Percentiles rank a stretch among this genome's conserved stretches.
Evolutionary conservation across 2,329 filamentous ascomycete genomes (phyloP).

Genomic region (Colletotrichum destructivum): DNA sequence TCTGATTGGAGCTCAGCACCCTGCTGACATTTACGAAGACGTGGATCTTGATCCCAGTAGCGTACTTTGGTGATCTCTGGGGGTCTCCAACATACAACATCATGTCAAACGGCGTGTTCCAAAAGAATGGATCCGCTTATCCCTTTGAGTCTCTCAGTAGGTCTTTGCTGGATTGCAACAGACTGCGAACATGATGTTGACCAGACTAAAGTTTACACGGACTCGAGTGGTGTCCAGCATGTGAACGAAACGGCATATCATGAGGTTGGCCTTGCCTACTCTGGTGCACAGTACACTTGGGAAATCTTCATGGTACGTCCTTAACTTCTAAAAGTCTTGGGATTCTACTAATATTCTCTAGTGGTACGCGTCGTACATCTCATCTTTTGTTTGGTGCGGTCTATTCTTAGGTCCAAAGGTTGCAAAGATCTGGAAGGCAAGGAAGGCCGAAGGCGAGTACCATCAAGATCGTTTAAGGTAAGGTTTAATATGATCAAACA

Average conservation of each 20-base stretch:
- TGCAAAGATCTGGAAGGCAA: constrained; percentile 53
- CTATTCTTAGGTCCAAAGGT: constrained; percentile 69
- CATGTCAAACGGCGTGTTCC: constrained; percentile 71
- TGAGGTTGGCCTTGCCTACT: constrained; percentile 68
- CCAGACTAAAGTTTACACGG: constrained; percentile 23
- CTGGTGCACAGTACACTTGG: constrained; percentile 72
- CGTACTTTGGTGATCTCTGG: constrained; percentile 71
- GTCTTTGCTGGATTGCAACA: constrained; percentile 8
- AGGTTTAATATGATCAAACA: not conserved
- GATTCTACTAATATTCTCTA: constrained; percentile 62
- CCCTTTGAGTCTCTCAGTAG: constrained; percentile 46
- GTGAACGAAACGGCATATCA: constrained; percentile 63
- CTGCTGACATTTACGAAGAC: constrained; percentile 53
- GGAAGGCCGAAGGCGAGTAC: constrained; percentile 45
- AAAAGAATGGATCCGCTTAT: constrained; percentile 34
- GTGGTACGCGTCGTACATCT: constrained; percentile 69
- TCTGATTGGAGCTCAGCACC: not conserved
- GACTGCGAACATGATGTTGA: constrained; percentile 26
- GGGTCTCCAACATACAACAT: constrained; percentile 59
- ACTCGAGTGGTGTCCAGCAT: constrained; percentile 31
- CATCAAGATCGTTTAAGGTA: constrained; percentile 34
- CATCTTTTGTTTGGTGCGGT: constrained; percentile 71
- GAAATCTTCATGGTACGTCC: constrained; percentile 34
- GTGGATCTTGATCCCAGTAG: constrained; percentile 72
- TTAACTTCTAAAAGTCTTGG: not conserved